phyloP scores from a whole-genome alignment of 495 filamentous ascomycete species.

The Saxophila tyrrhenica region DNA sequence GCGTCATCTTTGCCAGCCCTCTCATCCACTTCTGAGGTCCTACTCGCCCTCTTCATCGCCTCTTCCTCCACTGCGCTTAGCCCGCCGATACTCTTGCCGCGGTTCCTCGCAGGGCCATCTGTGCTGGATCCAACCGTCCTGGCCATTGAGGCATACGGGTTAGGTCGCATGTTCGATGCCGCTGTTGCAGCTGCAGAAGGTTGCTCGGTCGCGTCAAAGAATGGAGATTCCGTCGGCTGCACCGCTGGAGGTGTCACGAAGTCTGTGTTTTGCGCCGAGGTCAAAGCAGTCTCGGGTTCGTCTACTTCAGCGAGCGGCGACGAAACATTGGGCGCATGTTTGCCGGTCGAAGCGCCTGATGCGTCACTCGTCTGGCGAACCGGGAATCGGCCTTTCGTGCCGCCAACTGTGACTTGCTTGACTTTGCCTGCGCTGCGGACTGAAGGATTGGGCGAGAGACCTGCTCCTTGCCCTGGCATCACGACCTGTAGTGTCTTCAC shows the following conservation, averaged over 20 bases:
- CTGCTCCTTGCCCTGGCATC: slow-evolving; percentile 22
- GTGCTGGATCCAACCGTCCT: slow-evolving; percentile 8
- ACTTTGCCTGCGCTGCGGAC: slow-evolving; percentile 18
- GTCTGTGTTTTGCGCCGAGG: slow-evolving; percentile 5
- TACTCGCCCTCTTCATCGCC: slow-evolving; percentile 24
- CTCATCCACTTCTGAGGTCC: slow-evolving; percentile 6
- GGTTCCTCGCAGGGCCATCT: slow-evolving; percentile 3
- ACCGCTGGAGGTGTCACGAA: slow-evolving; percentile 6
- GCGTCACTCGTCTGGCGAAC: slow-evolving; percentile 16
- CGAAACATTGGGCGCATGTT: slow-evolving; percentile 13
- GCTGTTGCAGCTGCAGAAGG: slow-evolving; percentile 5
- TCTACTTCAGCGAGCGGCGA: slow-evolving; percentile 21
- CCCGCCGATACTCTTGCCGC: slow-evolving; percentile 3
- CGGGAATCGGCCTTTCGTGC: slow-evolving; percentile 16
- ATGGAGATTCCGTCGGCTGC: slow-evolving; percentile 19
- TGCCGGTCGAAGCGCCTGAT: slow-evolving; percentile 1
- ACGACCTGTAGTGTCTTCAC: slow-evolving; percentile 21
- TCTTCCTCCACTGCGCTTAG: slow-evolving; percentile 29
- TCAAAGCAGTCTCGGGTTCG: slow-evolving; percentile 5
- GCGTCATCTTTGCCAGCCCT: neutral
- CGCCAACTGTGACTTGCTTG: slow-evolving; percentile 23
- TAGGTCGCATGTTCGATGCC: slow-evolving; percentile 10
- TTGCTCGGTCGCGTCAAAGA: slow-evolving; percentile 22
- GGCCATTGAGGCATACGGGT: slow-evolving; percentile 14
- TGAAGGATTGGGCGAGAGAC: slow-evolving; percentile 8